Base-by-base conservation (phyloP, 2,329 filamentous ascomycete species). In the Apiospora arundinis region DNA sequence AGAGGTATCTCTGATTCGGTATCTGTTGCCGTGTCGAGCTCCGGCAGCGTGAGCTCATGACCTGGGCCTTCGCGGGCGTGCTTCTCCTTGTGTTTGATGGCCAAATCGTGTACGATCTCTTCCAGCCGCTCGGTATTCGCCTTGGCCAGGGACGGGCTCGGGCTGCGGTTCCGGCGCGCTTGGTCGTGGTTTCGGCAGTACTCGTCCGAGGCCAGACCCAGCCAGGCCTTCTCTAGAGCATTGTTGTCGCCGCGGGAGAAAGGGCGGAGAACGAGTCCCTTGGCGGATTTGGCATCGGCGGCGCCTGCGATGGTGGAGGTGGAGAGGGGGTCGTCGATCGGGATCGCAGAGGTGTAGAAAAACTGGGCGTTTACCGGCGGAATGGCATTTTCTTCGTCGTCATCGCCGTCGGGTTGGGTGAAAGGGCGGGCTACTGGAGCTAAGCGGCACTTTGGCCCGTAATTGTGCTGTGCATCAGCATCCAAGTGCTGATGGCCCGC, bases 291-390 rank as follows among this genome's bases (percentile, higher is more conserved):
- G 18, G 86, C 79, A 68, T 91, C 83, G 79, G 85, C 74, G 80
- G 87, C 76, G 32, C 81, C 81, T 78, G 88, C 79, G 80, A 90
- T 78, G 82, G 87, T 81, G 14, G 85, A 83, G 1, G 92, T 89
- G 12, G 92, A 94, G n/a, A 97, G 87, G 32, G 94, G 94, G 78
- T 97, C 95, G 78, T 97, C 95, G 78, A 97, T 95, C 42, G 94
- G 92, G 68, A 95, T 88, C 16, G 91, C 85, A 14, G 94, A 96
- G 18, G 91, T 89, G 81, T 97, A 97, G 82, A 97, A 97, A 83
- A 94, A 97, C 74, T 94, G 93, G 28, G 92, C 87, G 44, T 87
- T 85, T 70, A 92, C 81, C 0, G 89, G 86, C 21, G 92, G 92
- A 32, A 88, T 85, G 69, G 83, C 85, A 11, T 63, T 63, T 21